Evolutionary conservation across 2,329 filamentous ascomycete species (phyloP).

Genomic region (Trichoderma oligosporum): DNA sequence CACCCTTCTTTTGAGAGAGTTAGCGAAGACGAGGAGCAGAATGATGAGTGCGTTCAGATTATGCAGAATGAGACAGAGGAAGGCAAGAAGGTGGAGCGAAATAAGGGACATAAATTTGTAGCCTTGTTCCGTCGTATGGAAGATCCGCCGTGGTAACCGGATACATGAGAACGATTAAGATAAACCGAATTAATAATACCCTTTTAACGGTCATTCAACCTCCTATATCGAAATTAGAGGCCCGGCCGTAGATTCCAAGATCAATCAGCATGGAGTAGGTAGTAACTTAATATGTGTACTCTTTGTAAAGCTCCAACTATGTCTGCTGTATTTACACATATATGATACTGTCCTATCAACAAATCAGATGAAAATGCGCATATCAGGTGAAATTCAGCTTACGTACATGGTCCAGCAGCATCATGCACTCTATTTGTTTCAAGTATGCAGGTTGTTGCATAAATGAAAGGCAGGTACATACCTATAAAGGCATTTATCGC

Average conservation of each 20-base stretch:
- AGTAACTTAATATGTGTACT: neutral
- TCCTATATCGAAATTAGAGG: neutral
- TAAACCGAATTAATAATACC: neutral
- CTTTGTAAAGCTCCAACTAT: neutral
- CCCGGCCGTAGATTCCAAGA: neutral
- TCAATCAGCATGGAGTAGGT: neutral
- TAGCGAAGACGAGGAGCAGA: conserved; percentile 60
- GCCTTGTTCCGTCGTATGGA: conserved; percentile 78
- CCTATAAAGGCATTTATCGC: neutral
- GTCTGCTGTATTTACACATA: neutral
- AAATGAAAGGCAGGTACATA: neutral
- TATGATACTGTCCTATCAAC: neutral
- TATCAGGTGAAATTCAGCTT: neutral
- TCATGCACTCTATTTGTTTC: neutral
- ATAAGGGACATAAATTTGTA: conserved; percentile 86
- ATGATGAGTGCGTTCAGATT: conserved; percentile 65
- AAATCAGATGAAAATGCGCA: neutral
- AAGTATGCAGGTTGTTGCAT: neutral
- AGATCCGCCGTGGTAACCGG: conserved; percentile 68
- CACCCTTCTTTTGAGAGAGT: conserved; percentile 79
- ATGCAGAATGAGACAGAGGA: conserved; percentile 90
- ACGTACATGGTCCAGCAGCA: conserved; percentile 2
- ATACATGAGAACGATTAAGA: neutral
- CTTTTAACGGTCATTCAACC: neutral
- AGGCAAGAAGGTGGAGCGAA: conserved; percentile 91